phyloP scores from a whole-genome alignment of 2,329 filamentous ascomycete genomes.

The Venturia oleaginea region DNA sequence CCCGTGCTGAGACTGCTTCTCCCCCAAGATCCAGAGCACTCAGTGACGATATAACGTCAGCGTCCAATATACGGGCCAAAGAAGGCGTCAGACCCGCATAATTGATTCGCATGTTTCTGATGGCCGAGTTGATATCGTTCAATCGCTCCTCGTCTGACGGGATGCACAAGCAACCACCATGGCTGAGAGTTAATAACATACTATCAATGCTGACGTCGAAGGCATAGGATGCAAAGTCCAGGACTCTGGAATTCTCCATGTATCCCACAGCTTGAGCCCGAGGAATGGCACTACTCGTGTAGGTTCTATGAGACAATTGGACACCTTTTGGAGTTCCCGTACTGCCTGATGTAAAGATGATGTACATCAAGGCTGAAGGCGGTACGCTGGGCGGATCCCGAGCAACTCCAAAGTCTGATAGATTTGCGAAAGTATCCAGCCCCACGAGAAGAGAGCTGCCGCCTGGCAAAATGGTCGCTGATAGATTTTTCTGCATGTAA shows the following conservation, averaged over 20 bases:
- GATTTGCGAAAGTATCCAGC: background rate
- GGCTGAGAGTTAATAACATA: slow-evolving; percentile 14
- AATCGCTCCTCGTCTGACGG: slow-evolving; percentile 45
- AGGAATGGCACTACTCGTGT: slow-evolving; percentile 54
- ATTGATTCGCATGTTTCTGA: slow-evolving; percentile 44
- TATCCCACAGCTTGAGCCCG: slow-evolving; percentile 27
- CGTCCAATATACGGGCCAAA: slow-evolving; percentile 39
- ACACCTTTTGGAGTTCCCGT: slow-evolving; percentile 76
- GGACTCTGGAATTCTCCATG: slow-evolving; percentile 44
- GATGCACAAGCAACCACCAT: slow-evolving; percentile 51
- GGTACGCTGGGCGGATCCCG: slow-evolving; percentile 9
- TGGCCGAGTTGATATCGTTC: slow-evolving; percentile 42
- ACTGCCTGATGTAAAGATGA: slow-evolving; percentile 79
- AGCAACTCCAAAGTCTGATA: slow-evolving; percentile 4
- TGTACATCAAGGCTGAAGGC: slow-evolving; percentile 54
- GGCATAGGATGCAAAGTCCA: slow-evolving; percentile 76
- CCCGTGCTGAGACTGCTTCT: slow-evolving; percentile 31
- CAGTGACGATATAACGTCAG: slow-evolving; percentile 32
- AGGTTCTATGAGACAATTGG: slow-evolving; percentile 64
- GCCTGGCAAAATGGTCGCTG: background rate
- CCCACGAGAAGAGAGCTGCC: background rate
- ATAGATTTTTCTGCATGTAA: background rate
- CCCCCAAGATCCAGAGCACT: slow-evolving; percentile 32
- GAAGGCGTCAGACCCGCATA: slow-evolving; percentile 49
- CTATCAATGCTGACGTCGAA: slow-evolving; percentile 58